phyloP scores from a whole-genome alignment of 129 eudicot species.

The Rutidosis leptorrhynchoides region DNA sequence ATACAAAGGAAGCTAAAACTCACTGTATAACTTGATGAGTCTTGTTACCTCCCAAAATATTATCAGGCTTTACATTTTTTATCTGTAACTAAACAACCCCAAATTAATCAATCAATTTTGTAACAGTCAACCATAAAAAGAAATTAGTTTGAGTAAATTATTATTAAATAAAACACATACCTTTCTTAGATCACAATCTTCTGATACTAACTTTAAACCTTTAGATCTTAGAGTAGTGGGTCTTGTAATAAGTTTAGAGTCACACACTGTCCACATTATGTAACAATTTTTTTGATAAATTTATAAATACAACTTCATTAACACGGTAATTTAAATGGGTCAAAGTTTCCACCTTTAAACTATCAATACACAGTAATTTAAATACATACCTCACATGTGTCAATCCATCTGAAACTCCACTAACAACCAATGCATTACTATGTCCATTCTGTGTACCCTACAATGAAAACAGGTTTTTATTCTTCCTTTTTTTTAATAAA shows the following conservation, averaged over 20 bases:
- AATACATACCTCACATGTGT: too few relatives aligned
- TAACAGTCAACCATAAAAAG: background rate
- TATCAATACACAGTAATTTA: too few relatives aligned
- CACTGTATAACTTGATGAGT: constrained; percentile 62
- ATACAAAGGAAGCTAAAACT: constrained; percentile 26
- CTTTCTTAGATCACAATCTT: constrained; percentile 64
- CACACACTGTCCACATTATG: constrained; percentile 77
- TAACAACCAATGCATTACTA: too few relatives aligned
- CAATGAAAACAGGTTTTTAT: too few relatives aligned
- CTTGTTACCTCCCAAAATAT: constrained; percentile 58
- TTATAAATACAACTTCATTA: constrained; percentile 22
- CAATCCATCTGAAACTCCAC: too few relatives aligned
- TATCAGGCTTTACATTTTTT: constrained; percentile 50
- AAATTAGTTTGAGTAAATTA: too few relatives aligned
- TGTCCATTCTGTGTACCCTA: too few relatives aligned
- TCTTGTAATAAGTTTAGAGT: constrained; percentile 59
- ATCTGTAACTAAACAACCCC: constrained; percentile 39
- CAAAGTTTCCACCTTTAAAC: too few relatives aligned
- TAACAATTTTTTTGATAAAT: constrained; percentile 21
- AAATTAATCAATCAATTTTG: constrained; percentile 15
- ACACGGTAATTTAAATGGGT: too few relatives aligned
- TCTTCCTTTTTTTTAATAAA: too few relatives aligned
- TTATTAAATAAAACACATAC: constrained; percentile 40
- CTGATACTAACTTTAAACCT: constrained; percentile 67
- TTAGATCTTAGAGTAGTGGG: constrained; percentile 57